Evolutionary conservation across 2,329 filamentous ascomycete species (phyloP), one percentile per base, ranked within the genome.

Genomic region (Pseudogymnoascus sp.): DNA sequence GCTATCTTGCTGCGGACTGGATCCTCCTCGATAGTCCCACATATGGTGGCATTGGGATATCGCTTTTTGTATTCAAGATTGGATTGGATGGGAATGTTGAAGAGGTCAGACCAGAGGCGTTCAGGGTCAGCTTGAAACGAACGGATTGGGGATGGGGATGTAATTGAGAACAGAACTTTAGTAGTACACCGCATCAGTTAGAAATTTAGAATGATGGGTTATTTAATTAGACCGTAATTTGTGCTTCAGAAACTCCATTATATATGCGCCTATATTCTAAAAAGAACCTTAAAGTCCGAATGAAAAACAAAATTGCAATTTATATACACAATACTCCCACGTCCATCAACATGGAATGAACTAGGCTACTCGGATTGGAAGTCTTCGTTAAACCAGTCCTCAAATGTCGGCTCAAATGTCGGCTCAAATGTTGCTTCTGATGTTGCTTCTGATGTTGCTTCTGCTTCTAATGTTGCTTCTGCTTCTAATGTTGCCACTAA

Each of bases 31-130:
- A 56, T 56, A 56, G n/a, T 34, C 50, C 50, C 4, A 56, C 50
- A 56, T 56, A 56, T 56, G 50, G 50, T 56, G 50, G 50, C n/a
- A 34, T 56, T 34, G 50, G 50, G 5, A 18, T 56, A 34, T 56
- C 50, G 4, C 50, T 56, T 56, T 56, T 56, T 56, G 28, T 34
- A 18, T 56, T 56, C 16, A 56, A 56, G 28, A 34, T 56, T 34
- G 28, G 50, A n/a, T 56, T 25, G n/a, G n/a, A 25, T 18, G 50
- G 50, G 25, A 34, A 34, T 18, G 50, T 56, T 56, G 25, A 56
- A 31, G 50, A 56, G 18, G 50, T 56, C 5, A 56, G 25, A 56
- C 50, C 50, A 12, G 50, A 56, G n/a, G 50, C 28, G n/a, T 56
- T 56, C 18, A 56, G 50, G 12, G 50, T 56, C n/a, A 34, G 28